Conservation (phyloP, 441 rosid genomes). For the Erodium moschatum region DNA sequence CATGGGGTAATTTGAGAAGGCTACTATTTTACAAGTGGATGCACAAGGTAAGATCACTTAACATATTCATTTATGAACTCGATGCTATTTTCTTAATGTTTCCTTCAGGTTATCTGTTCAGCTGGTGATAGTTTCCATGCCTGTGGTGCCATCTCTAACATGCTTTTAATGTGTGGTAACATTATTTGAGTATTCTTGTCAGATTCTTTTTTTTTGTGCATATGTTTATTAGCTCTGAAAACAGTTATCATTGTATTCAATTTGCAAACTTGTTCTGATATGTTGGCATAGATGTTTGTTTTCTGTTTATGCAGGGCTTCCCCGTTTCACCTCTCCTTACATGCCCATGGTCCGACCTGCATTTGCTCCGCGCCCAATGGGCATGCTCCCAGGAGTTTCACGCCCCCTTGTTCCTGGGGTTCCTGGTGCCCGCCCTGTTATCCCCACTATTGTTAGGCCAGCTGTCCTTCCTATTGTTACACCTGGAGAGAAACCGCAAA, state of each 20-base stretch:
- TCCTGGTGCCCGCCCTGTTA: constrained; percentile 48
- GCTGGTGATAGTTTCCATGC: constrained; percentile 89
- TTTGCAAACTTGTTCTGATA: constrained; percentile 40
- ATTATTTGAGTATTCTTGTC: constrained; percentile 32
- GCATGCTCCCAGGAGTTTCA: constrained; percentile 42
- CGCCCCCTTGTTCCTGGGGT: constrained; percentile 61
- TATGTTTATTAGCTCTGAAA: constrained; percentile 24
- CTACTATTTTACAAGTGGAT: constrained; percentile 33
- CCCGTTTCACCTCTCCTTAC: constrained; percentile 60
- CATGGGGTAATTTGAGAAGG: constrained; percentile 50
- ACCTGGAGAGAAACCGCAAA: constrained; percentile 83
- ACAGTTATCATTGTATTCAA: constrained; percentile 22
- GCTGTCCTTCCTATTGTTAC: constrained; percentile 46
- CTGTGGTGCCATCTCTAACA: constrained; percentile 78
- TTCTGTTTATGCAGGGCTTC: constrained; percentile 54
- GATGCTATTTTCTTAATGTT: constrained; percentile 54
- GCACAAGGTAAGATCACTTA: constrained; percentile 58
- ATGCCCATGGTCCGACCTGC: constrained; percentile 65
- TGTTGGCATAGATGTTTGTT: constrained; percentile 48
- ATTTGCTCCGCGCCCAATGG: constrained; percentile 79
- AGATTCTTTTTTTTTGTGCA: constrained; percentile 18
- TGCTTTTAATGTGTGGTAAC: constrained; percentile 95
- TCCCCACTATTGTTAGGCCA: constrained; percentile 67
- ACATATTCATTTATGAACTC: constrained; percentile 44
- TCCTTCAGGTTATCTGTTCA: constrained; percentile 85